Percentiles rank a stretch among this genome's conserved stretches.
These are phyloP conservation scores for Venturia carpophila DNA, from an alignment of 2,329 filamentous ascomycete species.

Conservation along the genomic window DNA sequence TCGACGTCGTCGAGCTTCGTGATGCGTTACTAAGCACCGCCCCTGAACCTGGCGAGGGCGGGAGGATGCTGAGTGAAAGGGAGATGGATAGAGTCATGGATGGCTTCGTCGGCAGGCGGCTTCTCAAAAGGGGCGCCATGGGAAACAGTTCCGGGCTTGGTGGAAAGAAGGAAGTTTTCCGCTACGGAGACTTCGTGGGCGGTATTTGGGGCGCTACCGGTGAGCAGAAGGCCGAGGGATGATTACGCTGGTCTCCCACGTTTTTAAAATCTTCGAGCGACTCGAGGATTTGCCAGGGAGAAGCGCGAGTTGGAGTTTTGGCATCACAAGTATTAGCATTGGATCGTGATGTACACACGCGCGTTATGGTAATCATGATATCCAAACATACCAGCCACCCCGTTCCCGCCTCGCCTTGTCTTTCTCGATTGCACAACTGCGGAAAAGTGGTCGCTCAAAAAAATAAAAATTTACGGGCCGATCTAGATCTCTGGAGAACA, in stretches of 20 bases:
- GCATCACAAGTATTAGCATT: not conserved
- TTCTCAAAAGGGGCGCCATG: conserved; percentile 59
- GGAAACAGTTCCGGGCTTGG: conserved; percentile 22
- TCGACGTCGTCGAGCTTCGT: conserved; percentile 73
- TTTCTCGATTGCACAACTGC: too few species aligned
- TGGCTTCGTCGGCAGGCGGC: conserved; percentile 75
- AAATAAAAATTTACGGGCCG: too few species aligned
- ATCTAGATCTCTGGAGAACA: too few species aligned
- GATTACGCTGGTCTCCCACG: not conserved
- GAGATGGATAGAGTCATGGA: conserved; percentile 84
- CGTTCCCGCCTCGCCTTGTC: too few species aligned
- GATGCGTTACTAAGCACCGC: conserved; percentile 76
- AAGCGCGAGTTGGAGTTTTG: not conserved
- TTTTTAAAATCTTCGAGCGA: not conserved
- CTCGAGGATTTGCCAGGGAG: not conserved
- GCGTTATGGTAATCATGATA: not conserved
- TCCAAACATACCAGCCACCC: too few species aligned
- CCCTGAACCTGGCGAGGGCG: conserved; percentile 60
- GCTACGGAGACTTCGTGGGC: conserved; percentile 82
- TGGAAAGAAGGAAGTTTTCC: conserved; percentile 64
- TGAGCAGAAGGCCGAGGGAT: not conserved
- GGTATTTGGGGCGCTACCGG: conserved; percentile 30
- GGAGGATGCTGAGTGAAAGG: conserved; percentile 52
- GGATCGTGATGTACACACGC: not conserved
- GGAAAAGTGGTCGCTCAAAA: too few species aligned